A percentile compares a stretch with the other conserved stretches of the same genome.
phyloP scores from a whole-genome alignment of 306 rosid genomes.

The Chamaecrista fasciculata region DNA sequence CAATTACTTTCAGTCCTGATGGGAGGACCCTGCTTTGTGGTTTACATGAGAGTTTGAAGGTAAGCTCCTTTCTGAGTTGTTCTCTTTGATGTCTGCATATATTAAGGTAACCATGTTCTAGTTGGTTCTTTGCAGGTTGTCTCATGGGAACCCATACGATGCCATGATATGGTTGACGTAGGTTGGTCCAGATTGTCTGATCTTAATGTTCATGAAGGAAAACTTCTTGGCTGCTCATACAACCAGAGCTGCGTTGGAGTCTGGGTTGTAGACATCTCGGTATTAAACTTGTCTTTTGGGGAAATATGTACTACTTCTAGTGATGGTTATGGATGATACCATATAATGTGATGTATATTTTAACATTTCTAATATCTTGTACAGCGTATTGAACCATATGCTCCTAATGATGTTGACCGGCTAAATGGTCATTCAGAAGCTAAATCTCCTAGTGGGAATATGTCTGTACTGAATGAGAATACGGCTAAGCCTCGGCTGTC shows the following conservation, averaged over 20 bases:
- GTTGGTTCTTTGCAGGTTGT: conserved; percentile 59
- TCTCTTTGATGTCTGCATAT: conserved; percentile 6
- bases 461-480: conserved; percentile 59
- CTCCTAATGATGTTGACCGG: conserved; percentile 56
- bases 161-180: conserved; percentile 88
- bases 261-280: conserved; percentile 99
- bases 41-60: conserved; percentile 97
- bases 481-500: conserved; percentile 59
- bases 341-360: conserved; percentile 28
- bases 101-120: conserved; percentile 25
- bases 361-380: conserved; percentile 35
- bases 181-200: conserved; percentile 98
- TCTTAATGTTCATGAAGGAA: conserved; percentile 97
- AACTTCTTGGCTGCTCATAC: conserved; percentile 97
- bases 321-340: conserved; percentile 24
- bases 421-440: conserved; percentile 80
- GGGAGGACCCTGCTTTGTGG: conserved; percentile 98
- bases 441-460: conserved; percentile 68
- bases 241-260: conserved; percentile 99
- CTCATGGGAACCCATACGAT: conserved; percentile 96
- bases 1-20: conserved; percentile 86
- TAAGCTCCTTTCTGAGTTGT: conserved; percentile 34
- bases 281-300: conserved; percentile 35
- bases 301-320: conserved; percentile 15
- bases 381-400: conserved; percentile 91